A percentile compares a stretch with the other conserved stretches of the same genome.
Conservation (phyloP, 495 filamentous ascomycete genomes). For the Penicillium longicatenatum region DNA sequence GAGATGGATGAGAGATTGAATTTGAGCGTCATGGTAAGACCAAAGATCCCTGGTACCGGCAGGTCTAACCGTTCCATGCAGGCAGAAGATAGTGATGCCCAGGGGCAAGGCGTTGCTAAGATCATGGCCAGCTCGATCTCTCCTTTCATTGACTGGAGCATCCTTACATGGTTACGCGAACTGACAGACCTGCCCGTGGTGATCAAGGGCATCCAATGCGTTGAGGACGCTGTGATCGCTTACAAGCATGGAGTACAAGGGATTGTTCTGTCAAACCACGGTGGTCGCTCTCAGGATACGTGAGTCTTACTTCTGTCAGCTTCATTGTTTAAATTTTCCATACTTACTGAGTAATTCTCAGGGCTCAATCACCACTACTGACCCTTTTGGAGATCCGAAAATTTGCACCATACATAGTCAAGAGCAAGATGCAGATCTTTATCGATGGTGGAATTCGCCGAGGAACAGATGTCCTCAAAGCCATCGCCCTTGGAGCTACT, state of each 20-base stretch:
- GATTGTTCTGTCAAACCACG: conserved; percentile 66
- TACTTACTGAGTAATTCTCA: conserved; percentile 54
- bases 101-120: conserved; percentile 71
- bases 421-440: conserved; percentile 74
- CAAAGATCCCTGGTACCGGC: not conserved
- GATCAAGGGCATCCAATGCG: conserved; percentile 86
- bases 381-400: conserved; percentile 70
- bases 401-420: conserved; percentile 57
- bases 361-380: conserved; percentile 71
- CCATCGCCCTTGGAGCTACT: conserved; percentile 79
- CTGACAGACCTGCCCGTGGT: conserved; percentile 84
- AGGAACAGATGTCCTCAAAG: conserved; percentile 87
- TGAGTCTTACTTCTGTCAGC: conserved; percentile 12
- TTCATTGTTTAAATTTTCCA: conserved; percentile 24
- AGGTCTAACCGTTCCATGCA: not conserved
- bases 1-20: conserved; percentile 67
- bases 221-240: conserved; percentile 81
- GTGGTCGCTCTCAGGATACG: conserved; percentile 50
- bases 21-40: conserved; percentile 27
- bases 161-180: conserved; percentile 76
- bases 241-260: conserved; percentile 74
- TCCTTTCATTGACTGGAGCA: conserved; percentile 74
- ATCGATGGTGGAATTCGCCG: conserved; percentile 82
- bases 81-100: conserved; percentile 14
- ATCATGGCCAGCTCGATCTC: conserved; percentile 80